phyloP scores from a whole-genome alignment of 139 green algal genomes.

The Tetratostichococcus sp. region DNA sequence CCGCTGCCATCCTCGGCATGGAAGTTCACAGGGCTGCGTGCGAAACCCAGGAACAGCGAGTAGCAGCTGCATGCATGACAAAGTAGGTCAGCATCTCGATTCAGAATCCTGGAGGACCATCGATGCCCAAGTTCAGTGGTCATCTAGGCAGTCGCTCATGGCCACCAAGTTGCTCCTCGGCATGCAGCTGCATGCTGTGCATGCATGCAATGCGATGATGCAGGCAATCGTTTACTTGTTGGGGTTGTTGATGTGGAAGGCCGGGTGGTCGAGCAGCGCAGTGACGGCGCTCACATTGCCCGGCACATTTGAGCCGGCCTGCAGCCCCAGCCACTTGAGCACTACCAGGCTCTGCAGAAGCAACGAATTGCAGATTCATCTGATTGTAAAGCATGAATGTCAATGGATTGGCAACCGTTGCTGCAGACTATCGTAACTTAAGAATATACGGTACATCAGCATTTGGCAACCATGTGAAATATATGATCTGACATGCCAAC shows the following conservation, averaged over 20 bases:
- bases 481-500: too few relatives aligned
- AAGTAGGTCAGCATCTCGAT: not conserved
- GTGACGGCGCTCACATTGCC: constrained; percentile 78
- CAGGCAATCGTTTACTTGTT: constrained; percentile 66
- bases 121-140: too few relatives aligned
- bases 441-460: too few relatives aligned
- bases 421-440: too few relatives aligned
- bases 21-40: constrained; percentile 87
- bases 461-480: too few relatives aligned
- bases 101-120: not conserved
- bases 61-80: constrained; percentile 25
- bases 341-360: constrained; percentile 63
- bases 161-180: not conserved
- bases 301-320: constrained; percentile 61
- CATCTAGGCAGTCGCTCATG: too few relatives aligned
- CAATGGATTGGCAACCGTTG: too few relatives aligned
- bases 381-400: too few relatives aligned
- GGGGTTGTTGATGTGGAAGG: constrained; percentile 92
- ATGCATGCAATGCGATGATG: constrained; percentile 70
- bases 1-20: constrained; percentile 88
- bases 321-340: constrained; percentile 88
- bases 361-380: not conserved
- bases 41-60: constrained; percentile 74
- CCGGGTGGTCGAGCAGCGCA: constrained; percentile 71
- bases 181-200: constrained; percentile 13